Evolutionary conservation across 768 basidiomycete genomes (phyloP), one percentile per base, ranked within the genome.

Genomic region (Dendrothele bispora): DNA sequence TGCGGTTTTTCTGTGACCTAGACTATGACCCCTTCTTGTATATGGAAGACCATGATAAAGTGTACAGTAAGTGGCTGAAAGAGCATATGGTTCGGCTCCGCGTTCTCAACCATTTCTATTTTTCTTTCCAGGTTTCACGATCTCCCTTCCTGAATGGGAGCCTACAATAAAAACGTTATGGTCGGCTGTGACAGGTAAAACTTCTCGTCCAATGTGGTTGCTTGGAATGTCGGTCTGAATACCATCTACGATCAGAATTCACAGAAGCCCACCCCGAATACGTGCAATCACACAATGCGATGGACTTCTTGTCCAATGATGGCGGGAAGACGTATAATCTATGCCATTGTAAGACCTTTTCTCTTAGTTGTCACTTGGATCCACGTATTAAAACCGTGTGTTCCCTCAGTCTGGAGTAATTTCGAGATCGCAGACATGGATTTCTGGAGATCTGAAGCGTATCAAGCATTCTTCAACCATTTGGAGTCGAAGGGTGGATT

Each of bases 361-460:
- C 21, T 35, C 18, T 10, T 30, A n/a, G 4, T 22, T 8, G 21
- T 32, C 32, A 7, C 14, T 30, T 17, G 29, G 11, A 14, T 27
- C 25, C 36, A 43, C 46, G 25, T 36, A 27, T 29, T 21, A 22
- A 2, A n/a, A n/a, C n/a, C n/a, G n/a, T n/a, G n/a, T n/a, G n/a
- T n/a, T n/a, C n/a, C n/a, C 21, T 2, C 44, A 89, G 87, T 84
- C 66, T 93, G 90, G 90, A 88, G 83, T 56, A 95, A 93, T 64
- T 95, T 95, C 57, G 92, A 95, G 67, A 95, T 98, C 50, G 92
- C 82, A 3, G 82, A 86, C 58, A 82, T 97, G 74, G 83, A 91
- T 54, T 90, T 95, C 61, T 95, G 91, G 90, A 73, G 92, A 48
- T 73, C 78, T 1, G 83, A 91, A 54, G 86, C 90, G 0, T 98